Evolutionary conservation across 1,284 basidiomycete species (phyloP).

Genomic region (Cutaneotrichosporon sp.): DNA sequence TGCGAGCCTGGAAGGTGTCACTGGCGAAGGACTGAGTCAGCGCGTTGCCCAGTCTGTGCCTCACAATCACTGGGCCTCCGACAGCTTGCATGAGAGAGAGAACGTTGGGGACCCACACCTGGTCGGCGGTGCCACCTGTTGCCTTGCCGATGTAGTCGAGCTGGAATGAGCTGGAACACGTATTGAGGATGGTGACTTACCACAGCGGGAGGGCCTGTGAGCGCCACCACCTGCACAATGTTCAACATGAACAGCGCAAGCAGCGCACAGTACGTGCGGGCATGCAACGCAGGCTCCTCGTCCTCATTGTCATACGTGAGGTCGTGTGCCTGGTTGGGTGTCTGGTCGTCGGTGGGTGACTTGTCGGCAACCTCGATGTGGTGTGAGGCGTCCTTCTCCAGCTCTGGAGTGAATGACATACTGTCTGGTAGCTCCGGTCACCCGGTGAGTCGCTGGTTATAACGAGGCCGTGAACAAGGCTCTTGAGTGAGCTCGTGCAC

Average conservation of each 20-base stretch:
- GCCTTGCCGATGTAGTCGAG: constrained; percentile 16
- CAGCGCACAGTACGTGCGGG: constrained; percentile 11
- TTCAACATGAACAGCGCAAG: constrained; percentile 9
- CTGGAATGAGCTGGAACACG: neutral
- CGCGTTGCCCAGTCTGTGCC: neutral
- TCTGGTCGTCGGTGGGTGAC: no score
- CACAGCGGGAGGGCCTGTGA: constrained; percentile 6
- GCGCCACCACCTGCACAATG: constrained; percentile 11
- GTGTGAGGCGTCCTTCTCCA: neutral
- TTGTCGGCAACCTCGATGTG: neutral
- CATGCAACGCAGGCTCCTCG: constrained; percentile 9
- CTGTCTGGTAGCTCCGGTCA: neutral
- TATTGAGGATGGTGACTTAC: neutral
- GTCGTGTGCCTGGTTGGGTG: constrained; percentile 2
- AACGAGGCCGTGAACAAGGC: no score
- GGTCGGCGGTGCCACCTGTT: neutral
- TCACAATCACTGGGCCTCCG: constrained; percentile 11
- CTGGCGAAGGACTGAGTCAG: constrained; percentile 15
- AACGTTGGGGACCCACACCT: constrained; percentile 17
- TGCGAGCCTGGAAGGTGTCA: constrained; percentile 22
- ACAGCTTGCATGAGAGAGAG: constrained; percentile 19
- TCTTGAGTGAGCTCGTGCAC: no score
- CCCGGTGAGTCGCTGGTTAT: no score
- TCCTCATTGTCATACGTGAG: constrained; percentile 10
- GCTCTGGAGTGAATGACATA: neutral